Conservation (phyloP, 371 early-diverging fungal species). For the Parasitella parasitica region DNA sequence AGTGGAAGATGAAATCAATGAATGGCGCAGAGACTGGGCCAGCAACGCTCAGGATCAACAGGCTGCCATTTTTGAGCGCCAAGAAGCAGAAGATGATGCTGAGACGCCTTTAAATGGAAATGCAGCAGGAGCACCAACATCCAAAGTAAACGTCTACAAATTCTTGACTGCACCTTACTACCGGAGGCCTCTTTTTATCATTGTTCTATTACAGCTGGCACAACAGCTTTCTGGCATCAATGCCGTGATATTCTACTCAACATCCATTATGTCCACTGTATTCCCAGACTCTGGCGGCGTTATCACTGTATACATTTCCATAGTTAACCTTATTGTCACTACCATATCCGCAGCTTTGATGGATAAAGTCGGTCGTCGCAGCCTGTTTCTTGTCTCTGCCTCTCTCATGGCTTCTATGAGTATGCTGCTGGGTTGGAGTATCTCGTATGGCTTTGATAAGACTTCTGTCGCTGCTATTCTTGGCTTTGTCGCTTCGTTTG, state of each 20-base stretch:
- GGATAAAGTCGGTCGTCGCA: constrained; percentile 82
- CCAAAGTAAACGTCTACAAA: constrained; percentile 32
- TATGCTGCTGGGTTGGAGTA: constrained; percentile 59
- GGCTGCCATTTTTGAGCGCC: neutral
- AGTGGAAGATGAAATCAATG: constrained; percentile 65
- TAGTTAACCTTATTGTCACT: constrained; percentile 78
- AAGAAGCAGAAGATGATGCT: neutral
- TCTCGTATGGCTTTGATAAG: constrained; percentile 47
- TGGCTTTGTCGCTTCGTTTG: constrained; percentile 82
- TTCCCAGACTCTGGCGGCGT: constrained; percentile 61
- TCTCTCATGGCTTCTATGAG: constrained; percentile 60
- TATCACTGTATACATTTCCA: constrained; percentile 73
- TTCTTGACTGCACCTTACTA: constrained; percentile 50
- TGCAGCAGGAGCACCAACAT: neutral
- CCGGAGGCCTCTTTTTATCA: constrained; percentile 61
- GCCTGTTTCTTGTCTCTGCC: constrained; percentile 71
- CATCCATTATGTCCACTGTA: constrained; percentile 69
- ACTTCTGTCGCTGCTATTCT: constrained; percentile 70
- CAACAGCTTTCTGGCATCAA: constrained; percentile 95
- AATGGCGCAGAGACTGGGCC: constrained; percentile 57
- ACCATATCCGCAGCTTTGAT: constrained; percentile 71
- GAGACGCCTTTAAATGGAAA: neutral
- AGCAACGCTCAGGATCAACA: constrained; percentile 7
- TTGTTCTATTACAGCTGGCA: constrained; percentile 73
- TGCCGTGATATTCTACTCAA: constrained; percentile 88